Percentiles rank a stretch among this genome's conserved stretches.
Conservation (phyloP, 441 rosid species). For the Flueggea neowawraea region DNA sequence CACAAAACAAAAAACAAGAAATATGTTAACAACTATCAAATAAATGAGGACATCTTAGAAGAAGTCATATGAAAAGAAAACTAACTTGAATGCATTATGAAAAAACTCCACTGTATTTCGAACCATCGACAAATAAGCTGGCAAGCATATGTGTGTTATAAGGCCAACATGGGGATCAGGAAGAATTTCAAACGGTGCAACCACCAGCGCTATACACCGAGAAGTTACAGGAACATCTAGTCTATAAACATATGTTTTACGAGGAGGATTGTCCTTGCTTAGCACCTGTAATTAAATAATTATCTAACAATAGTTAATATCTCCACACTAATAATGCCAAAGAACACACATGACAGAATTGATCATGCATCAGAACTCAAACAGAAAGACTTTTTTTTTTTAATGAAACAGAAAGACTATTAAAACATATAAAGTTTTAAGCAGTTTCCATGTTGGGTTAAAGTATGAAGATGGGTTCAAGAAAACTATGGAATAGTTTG, state of each 20-base stretch:
- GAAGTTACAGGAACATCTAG: constrained; percentile 83
- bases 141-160: constrained; percentile 82
- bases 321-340: too few relatives aligned
- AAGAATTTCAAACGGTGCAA: constrained; percentile 82
- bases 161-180: constrained; percentile 67
- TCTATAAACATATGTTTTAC: constrained; percentile 80
- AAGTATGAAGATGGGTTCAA: not conserved
- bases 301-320: not conserved
- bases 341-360: not conserved
- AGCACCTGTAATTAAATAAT: constrained; percentile 51
- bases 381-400: not conserved
- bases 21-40: constrained; percentile 6
- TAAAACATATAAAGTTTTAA: not conserved
- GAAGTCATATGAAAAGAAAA: constrained; percentile 10
- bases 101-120: constrained; percentile 81
- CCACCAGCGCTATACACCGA: constrained; percentile 85
- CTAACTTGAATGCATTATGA: constrained; percentile 86
- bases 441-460: not conserved
- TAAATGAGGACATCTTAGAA: constrained; percentile 9
- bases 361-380: constrained; percentile 8
- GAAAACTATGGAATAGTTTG: not conserved
- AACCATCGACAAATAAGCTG: constrained; percentile 55
- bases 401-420: not conserved
- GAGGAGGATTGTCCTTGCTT: constrained; percentile 89
- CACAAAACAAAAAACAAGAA: constrained; percentile 23